Percentiles rank a stretch among this genome's conserved stretches.
phyloP scores from a whole-genome alignment of 352 stramenopile genomes.

The Pythium rishiriense region DNA sequence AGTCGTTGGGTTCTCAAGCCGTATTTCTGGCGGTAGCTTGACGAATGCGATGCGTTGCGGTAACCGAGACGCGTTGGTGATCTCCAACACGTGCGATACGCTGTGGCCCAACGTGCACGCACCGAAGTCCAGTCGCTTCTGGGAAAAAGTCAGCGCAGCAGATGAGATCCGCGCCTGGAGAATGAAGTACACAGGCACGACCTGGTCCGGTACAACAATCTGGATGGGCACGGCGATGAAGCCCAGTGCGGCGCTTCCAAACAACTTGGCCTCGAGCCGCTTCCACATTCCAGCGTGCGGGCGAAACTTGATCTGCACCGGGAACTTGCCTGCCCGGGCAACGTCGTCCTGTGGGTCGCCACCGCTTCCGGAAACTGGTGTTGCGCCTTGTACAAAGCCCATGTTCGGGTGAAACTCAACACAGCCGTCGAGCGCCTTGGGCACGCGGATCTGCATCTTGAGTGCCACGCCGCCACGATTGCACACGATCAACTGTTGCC shows the following conservation, averaged over 20 bases:
- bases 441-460: constrained; percentile 75
- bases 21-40: constrained; percentile 47
- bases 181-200: constrained; percentile 59
- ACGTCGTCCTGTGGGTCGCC: neutral
- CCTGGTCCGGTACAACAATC: constrained; percentile 61
- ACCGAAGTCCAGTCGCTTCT: constrained; percentile 49
- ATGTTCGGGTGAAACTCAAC: constrained; percentile 86
- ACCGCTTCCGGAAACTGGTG: neutral
- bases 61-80: constrained; percentile 53
- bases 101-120: constrained; percentile 51
- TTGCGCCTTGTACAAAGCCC: constrained; percentile 74
- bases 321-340: constrained; percentile 36
- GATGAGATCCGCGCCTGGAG: constrained; percentile 42
- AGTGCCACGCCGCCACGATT: constrained; percentile 90
- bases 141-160: constrained; percentile 31
- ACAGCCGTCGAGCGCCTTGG: constrained; percentile 52
- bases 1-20: constrained; percentile 30
- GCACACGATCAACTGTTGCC: constrained; percentile 68
- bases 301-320: constrained; percentile 45
- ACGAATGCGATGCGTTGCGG: constrained; percentile 72
- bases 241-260: constrained; percentile 12
- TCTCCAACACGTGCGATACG: constrained; percentile 29
- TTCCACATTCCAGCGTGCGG: constrained; percentile 30
- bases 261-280: constrained; percentile 22
- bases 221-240: constrained; percentile 37